Base-by-base conservation (phyloP, 495 filamentous ascomycete species). In the Umbilicaria muhlenbergii region DNA sequence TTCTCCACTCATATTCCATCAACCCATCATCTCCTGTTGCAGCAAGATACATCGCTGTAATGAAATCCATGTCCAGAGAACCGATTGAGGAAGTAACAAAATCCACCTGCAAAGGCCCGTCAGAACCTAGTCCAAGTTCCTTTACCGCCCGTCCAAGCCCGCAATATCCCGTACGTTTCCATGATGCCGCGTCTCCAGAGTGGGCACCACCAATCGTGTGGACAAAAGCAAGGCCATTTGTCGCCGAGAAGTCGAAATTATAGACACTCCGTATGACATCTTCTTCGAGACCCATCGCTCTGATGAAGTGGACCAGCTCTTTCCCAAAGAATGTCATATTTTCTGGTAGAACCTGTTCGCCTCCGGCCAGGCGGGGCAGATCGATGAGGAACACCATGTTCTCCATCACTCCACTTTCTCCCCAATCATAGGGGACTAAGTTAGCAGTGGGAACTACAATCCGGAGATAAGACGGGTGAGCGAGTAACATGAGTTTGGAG, bases 381-480 rank as follows among this genome's bases (percentile, higher is more conserved):
- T 94, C 87, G 46, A 94, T 83, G 5, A 94, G 56, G 50, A 93
- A 94, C 3, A 83, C 75, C 48, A 74, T 80, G 72, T 93, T 92
- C 53, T 94, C 86, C 76, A 92, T 83, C 1, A 76, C 52, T 0
- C 78, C 64, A 3, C 70, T 69, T 53, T 89, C 87, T 0, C 87
- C 87, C 87, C 87, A 93, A 55, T 94, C 87, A 50, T 77, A 81
- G 1, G 70, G 61, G n/a, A 79, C 71, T 3, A 92, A 57, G 46
- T 94, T 94, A 0, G 83, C 87, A 8, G 73, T 86, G 0, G 87
- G 86, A 0, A 94, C 70, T 0, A 72, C 87, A 10, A 94, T 69
- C 0, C 87, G 71, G 2, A 93, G 54, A 52, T 87, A 75, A 0
- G 46, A 52, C 0, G 68, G 64, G 47, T 86, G 78, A 50, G 83